Base-by-base conservation (phyloP, 2,329 filamentous ascomycete species). In the Leptographium flavum region DNA sequence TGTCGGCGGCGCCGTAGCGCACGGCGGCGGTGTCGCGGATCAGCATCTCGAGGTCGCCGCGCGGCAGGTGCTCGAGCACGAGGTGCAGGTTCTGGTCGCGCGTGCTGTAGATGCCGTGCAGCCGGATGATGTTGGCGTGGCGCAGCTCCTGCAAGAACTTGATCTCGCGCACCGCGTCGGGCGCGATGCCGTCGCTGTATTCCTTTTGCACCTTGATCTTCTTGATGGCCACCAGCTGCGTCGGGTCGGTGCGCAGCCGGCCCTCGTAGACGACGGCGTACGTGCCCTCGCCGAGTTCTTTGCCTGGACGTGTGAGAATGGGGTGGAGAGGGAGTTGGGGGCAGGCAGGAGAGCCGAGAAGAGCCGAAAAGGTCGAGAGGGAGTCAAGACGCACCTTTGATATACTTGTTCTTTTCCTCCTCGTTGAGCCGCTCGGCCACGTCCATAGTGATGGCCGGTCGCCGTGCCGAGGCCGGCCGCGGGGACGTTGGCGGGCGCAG, bases 51-150 rank as follows among this genome's bases (percentile, higher is more conserved):
- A 98, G 74, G 63, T 98, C 92, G 52, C 92, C 90, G n/a, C 86
- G 76, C 0, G 90, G 88, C 4, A 96, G 73, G 62, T 83, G 94
- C 64, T 98, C 92, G 54, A 98, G 79, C 22, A 98, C 92, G 9
- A 98, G 76, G 58, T 93, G 94, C 53, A 98, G 78, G 60, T 95
- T 96, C 63, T 95, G 87, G 63, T 94, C 85, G 59, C 95, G 95
- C 50, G 87, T 92, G 44, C 83, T 87, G 73, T 95, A 98, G 53
- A 96, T 88, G 56, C 86, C 83, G 58, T 90, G 79, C 7, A 98
- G 76, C 14, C 81, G 82, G 63, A 98, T 94, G 63, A 98, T 92
- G 65, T 96, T 96, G 6, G 88, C 86, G 62, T 98, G 92, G 19
- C 79, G 81, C 25, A 98, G 78, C 66, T 98, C 92, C 61, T 94